Percentiles rank a stretch among this genome's conserved stretches.
Conservation (phyloP, 2,329 filamentous ascomycete species). For the Calonectria leucothoes region DNA sequence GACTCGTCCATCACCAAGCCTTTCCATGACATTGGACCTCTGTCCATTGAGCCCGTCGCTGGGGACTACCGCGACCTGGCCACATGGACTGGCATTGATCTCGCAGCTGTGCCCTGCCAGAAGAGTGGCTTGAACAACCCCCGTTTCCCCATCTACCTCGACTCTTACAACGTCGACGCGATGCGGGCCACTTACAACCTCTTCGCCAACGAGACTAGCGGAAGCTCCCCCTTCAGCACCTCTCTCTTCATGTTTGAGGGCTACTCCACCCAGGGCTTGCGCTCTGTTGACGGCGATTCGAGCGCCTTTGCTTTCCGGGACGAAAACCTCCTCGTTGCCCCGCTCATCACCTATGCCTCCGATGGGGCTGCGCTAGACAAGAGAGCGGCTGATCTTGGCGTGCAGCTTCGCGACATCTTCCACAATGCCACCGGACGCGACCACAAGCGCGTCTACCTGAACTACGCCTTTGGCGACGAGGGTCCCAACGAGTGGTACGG, state of each 20-base stretch:
- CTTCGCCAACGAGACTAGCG: conserved; percentile 28
- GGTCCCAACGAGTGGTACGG: conserved; percentile 57
- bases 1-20: conserved; percentile 54
- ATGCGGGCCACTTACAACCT: conserved; percentile 31
- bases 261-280: conserved; percentile 58
- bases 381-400: conserved; percentile 31
- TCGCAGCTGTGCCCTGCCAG: conserved; percentile 32
- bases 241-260: conserved; percentile 67
- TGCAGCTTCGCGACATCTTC: conserved; percentile 28
- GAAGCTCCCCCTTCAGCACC: conserved; percentile 29
- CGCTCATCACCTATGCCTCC: conserved; percentile 35
- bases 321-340: conserved; percentile 36
- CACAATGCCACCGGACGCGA: conserved; percentile 22
- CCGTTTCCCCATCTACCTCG: conserved; percentile 39
- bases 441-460: conserved; percentile 52
- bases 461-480: conserved; percentile 65
- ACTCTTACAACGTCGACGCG: conserved; percentile 30
- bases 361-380: conserved; percentile 26
- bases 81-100: conserved; percentile 34
- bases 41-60: conserved; percentile 43
- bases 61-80: conserved; percentile 39
- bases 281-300: not conserved
- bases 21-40: conserved; percentile 56
- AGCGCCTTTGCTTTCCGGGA: conserved; percentile 38
- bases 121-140: conserved; percentile 40